Evolutionary conservation across 1,284 basidiomycete species (phyloP).

Genomic region (Tilletia walkeri): DNA sequence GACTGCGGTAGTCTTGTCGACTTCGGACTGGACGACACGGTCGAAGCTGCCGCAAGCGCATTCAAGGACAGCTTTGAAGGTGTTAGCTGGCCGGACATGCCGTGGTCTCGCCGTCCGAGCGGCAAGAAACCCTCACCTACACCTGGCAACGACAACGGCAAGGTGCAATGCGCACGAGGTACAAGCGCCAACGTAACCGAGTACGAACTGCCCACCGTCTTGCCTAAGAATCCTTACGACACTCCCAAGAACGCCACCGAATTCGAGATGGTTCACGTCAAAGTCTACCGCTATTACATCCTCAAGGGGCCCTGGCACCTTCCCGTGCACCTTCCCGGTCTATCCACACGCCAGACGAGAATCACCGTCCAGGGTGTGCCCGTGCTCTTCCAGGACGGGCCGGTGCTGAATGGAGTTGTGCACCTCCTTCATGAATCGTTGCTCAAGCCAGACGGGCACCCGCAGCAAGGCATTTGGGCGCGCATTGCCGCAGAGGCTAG

Average conservation of each 20-base stretch:
- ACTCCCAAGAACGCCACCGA: background rate
- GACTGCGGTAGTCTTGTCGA: background rate
- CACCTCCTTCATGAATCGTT: too few relatives aligned
- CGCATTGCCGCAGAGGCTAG: too few relatives aligned
- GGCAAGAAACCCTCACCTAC: background rate
- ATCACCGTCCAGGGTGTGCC: conserved; percentile 63
- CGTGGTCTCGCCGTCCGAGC: background rate
- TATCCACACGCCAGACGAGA: conserved; percentile 55
- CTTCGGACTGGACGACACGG: background rate
- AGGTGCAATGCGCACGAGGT: background rate
- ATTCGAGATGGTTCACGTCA: conserved; percentile 38
- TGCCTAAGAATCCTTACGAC: conserved; percentile 32
- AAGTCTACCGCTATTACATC: conserved; percentile 40
- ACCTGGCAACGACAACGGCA: background rate
- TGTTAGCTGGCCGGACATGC: background rate
- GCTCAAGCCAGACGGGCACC: too few relatives aligned
- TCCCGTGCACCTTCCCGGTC: conserved; percentile 9
- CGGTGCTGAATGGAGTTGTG: too few relatives aligned
- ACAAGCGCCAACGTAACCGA: conserved; percentile 34
- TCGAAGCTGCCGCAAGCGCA: background rate
- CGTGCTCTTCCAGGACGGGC: too few relatives aligned
- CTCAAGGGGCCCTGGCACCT: conserved; percentile 49
- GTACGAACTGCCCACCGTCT: conserved; percentile 37
- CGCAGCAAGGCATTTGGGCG: too few relatives aligned
- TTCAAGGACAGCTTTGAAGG: background rate